phyloP scores from a whole-genome alignment of 2,329 filamentous ascomycete genomes.

The Fusarium pseudograminearum region DNA sequence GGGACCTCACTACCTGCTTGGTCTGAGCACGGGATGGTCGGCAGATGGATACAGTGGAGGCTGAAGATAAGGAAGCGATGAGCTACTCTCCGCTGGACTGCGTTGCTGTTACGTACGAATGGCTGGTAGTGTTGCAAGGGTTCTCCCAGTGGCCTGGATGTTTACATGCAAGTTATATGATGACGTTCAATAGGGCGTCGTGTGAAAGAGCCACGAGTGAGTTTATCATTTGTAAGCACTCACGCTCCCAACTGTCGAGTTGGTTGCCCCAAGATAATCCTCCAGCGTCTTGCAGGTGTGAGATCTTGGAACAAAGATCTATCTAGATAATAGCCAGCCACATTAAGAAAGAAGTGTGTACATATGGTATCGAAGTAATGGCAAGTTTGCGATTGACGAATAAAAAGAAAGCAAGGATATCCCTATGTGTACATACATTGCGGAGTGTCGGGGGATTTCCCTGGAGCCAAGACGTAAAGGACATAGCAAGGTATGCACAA shows the following conservation, averaged over 20 bases:
- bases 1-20: neutral
- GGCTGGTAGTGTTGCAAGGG: constrained; percentile 9
- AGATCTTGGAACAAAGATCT: constrained; percentile 1
- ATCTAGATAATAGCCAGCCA: neutral
- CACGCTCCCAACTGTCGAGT: neutral
- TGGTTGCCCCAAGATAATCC: neutral
- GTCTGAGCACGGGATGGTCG: constrained; percentile 25
- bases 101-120: constrained; percentile 38
- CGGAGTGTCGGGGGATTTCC: constrained; percentile 20
- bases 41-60: constrained; percentile 21
- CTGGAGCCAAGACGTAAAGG: constrained; percentile 12
- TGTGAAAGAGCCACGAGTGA: neutral
- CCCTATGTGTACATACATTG: constrained; percentile 1
- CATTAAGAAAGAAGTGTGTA: constrained; percentile 7
- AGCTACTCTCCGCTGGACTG: constrained; percentile 27
- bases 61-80: constrained; percentile 18
- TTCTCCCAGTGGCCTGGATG: neutral
- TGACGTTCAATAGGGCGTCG: constrained; percentile 24
- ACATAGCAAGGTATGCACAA: constrained; percentile 14
- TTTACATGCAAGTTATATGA: constrained; percentile 6
- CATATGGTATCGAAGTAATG: constrained; percentile 10
- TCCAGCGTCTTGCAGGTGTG: neutral
- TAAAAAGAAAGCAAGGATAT: constrained; percentile 9
- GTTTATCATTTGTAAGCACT: neutral
- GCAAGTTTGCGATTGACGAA: constrained; percentile 33